Percentiles rank a stretch among this genome's conserved stretches.
Conservation (phyloP, 345 rosid genomes). For the Eucalyptus victrix region DNA sequence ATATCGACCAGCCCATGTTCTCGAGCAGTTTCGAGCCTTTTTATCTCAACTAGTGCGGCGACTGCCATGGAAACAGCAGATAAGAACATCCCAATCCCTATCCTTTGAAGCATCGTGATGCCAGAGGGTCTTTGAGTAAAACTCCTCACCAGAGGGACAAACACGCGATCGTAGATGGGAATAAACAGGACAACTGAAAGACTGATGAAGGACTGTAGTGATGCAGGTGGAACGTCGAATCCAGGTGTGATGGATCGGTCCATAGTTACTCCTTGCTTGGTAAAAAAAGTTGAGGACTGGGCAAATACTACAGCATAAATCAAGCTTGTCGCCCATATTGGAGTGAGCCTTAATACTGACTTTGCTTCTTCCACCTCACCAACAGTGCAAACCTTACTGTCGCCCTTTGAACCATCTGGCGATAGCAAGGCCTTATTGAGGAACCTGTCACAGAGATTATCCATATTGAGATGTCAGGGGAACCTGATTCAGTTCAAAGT, state of each 20-base stretch:
- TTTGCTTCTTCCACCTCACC: slow-evolving; percentile 56
- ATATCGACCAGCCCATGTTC: slow-evolving; percentile 24
- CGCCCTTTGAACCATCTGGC: slow-evolving; percentile 13
- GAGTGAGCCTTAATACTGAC: slow-evolving; percentile 35
- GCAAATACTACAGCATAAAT: slow-evolving; percentile 35
- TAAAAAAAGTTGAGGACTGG: slow-evolving; percentile 49
- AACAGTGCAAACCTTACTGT: slow-evolving; percentile 9
- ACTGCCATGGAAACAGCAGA: slow-evolving; percentile 27
- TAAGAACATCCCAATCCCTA: slow-evolving; percentile 40
- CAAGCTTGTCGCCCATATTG: slow-evolving; percentile 44
- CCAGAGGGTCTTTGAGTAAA: slow-evolving; percentile 37
- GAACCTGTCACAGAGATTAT: slow-evolving; percentile 12
- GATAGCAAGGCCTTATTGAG: slow-evolving; percentile 37
- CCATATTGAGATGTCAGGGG: background rate
- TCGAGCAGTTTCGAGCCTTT: slow-evolving; percentile 32
- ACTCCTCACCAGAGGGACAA: slow-evolving; percentile 37
- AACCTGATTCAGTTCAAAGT: background rate
- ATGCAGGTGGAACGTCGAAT: slow-evolving; percentile 30
- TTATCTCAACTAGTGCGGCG: slow-evolving; percentile 37
- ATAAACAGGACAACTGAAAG: slow-evolving; percentile 22
- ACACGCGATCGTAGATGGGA: slow-evolving; percentile 35
- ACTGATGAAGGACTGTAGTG: slow-evolving; percentile 33
- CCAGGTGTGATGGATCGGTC: slow-evolving; percentile 25
- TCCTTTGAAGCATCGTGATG: slow-evolving; percentile 61
- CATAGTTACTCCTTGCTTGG: slow-evolving; percentile 59